Evolutionary conservation across 176 grass and related monocot species (phyloP).

Genomic region (Bolboschoenus planiculmis): DNA sequence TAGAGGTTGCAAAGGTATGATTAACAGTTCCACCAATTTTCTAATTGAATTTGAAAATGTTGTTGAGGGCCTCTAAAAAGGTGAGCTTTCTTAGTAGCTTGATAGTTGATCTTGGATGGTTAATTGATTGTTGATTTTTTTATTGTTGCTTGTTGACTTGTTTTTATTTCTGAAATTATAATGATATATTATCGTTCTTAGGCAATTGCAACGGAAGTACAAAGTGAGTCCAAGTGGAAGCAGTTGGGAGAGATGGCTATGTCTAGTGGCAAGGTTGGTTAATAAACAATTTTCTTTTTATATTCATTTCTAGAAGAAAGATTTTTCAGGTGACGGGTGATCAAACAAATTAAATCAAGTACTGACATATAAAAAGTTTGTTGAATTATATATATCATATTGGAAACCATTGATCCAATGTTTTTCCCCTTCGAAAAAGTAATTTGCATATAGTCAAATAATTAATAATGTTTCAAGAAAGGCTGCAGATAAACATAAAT

Average conservation of each 20-base stretch:
- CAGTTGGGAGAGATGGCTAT: slow-evolving; percentile 87
- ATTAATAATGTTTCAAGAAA: background rate
- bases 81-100: background rate
- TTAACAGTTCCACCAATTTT: slow-evolving; percentile 5
- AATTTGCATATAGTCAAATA: background rate
- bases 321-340: background rate
- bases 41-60: slow-evolving; percentile 2
- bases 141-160: background rate
- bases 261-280: slow-evolving; percentile 82
- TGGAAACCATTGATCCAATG: background rate
- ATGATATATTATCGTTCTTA: slow-evolving; percentile 29
- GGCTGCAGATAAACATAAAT: background rate
- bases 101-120: background rate
- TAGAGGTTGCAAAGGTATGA: slow-evolving; percentile 86
- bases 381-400: background rate
- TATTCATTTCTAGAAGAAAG: background rate
- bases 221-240: slow-evolving; percentile 99
- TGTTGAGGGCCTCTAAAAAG: background rate
- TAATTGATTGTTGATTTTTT: background rate
- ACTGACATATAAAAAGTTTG: background rate
- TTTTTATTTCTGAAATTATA: slow-evolving; percentile 5
- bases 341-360: background rate
- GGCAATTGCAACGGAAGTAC: slow-evolving; percentile 79
- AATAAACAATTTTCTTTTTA: slow-evolving; percentile 1
- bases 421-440: slow-evolving; percentile 3